These are phyloP conservation scores for Lepidium aucheri DNA, from an alignment of 345 rosid genomes.

Conservation along the genomic window DNA sequence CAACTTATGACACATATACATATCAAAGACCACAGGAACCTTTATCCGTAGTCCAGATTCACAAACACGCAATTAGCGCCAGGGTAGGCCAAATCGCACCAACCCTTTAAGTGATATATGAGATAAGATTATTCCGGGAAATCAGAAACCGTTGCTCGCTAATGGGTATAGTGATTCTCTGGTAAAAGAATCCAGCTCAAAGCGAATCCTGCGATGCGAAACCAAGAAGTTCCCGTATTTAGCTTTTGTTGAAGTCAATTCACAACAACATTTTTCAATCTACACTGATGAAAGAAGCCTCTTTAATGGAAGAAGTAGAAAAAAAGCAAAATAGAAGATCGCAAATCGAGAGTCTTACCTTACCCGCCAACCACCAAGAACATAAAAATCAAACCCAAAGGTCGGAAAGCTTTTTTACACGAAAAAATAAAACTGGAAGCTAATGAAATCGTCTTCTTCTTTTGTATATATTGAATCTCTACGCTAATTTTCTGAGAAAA, in stretches of 20 bases:
- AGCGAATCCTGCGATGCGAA: neutral
- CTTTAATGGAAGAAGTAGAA: neutral
- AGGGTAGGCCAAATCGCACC: neutral
- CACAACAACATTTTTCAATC: neutral
- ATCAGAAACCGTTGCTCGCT: neutral
- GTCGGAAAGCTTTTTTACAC: neutral
- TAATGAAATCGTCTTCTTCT: neutral
- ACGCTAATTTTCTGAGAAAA: neutral
- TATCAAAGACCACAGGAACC: neutral
- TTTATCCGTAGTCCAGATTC: neutral
- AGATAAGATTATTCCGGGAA: neutral
- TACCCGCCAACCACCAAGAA: constrained; percentile 11
- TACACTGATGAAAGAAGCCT: neutral
- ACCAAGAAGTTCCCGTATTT: neutral
- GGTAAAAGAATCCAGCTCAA: neutral
- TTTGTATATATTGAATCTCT: neutral
- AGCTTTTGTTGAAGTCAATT: constrained; percentile 16
- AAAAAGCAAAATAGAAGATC: neutral
- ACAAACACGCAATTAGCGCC: neutral
- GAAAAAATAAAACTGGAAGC: neutral
- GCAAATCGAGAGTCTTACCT: constrained; percentile 11
- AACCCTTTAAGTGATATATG: neutral
- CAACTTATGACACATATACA: neutral
- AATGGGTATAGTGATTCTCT: neutral
- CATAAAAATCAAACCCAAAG: neutral